Base-by-base conservation (phyloP, 1,284 basidiomycete genomes). In the Rhodotorula sp. region DNA sequence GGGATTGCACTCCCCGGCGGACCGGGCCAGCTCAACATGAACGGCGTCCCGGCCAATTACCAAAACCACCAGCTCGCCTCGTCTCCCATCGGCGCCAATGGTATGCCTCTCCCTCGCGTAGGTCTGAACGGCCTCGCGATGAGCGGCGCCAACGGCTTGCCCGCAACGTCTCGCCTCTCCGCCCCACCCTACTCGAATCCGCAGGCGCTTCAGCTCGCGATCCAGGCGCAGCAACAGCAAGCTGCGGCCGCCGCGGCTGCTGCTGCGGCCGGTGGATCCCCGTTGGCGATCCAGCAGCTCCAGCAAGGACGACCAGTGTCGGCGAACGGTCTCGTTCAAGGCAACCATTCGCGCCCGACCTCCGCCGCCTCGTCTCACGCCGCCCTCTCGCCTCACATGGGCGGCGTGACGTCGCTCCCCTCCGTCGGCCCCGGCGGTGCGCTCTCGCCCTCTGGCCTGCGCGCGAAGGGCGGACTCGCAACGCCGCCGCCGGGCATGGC, bases 101-200 rank as follows among this genome's bases (percentile, higher is more conserved):
- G 64, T 29, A 13, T 66, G 22, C 46, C 64, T 1, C 55, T 65
- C 20, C 62, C 63, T 36, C 58, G 39, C 51, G 58, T 29, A 4
- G 47, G 30, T 15, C 46, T 36, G 55, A 57, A 57, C 55, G 36
- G 55, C 11, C 36, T 57, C 34, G 13, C 56, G 22, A 27, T 46
- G 22, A 63, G 59, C 47, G 74, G 74, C 27, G 67, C 69, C 7
- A 70, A 70, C 58, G 65, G 65, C 27, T 29, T 73, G 22, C 73
- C 71, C 27, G 71, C 73, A 1, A 66, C 67, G 15, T 73, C 74
- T 24, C 67, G 67, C 22, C 67, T 75, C 36, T 71, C 72, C 10
- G 66, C 63, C 4, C 59, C 69, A 29, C 67, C 69, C 13, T 70
- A 72, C 64, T 59, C 67, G 46, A 69, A 67, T 61, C 49, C 59